Percentiles rank a stretch among this genome's conserved stretches.
Evolutionary conservation across 768 basidiomycete genomes (phyloP).

Genomic region (Tubosaeta sp.): DNA sequence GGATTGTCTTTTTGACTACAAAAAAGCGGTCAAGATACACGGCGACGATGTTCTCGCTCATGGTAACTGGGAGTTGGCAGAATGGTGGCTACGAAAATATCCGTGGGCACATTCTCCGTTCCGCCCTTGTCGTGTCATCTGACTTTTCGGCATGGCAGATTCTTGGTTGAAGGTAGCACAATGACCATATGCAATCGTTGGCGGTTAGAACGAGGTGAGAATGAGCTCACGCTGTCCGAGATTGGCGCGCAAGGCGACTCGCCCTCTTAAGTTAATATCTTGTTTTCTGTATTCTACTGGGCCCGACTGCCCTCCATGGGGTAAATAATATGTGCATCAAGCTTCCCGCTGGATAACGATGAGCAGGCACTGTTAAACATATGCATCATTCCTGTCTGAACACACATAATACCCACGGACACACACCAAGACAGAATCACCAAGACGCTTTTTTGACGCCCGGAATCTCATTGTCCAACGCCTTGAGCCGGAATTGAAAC

Average conservation of each 20-base stretch:
- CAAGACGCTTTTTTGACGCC: constrained; percentile 93
- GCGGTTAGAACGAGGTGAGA: constrained; percentile 78
- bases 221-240: constrained; percentile 58
- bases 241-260: constrained; percentile 38
- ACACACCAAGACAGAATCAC: constrained; percentile 37
- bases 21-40: constrained; percentile 67
- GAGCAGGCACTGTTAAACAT: background rate
- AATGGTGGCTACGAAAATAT: constrained; percentile 79
- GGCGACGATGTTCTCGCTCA: constrained; percentile 92
- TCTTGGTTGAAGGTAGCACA: constrained; percentile 71
- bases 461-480: constrained; percentile 73
- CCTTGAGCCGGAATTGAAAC: constrained; percentile 91
- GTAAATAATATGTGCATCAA: constrained; percentile 8
- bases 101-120: constrained; percentile 41
- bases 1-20: constrained; percentile 74
- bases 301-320: background rate
- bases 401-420: background rate
- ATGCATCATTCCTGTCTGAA: background rate
- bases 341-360: background rate
- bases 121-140: background rate
- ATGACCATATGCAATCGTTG: constrained; percentile 78
- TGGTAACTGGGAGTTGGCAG: constrained; percentile 84
- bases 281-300: constrained; percentile 8
- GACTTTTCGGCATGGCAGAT: constrained; percentile 40
- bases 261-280: constrained; percentile 16